Conservation (phyloP, 2,329 filamentous ascomycete species). For the Tolypocladium ovalisporum region DNA sequence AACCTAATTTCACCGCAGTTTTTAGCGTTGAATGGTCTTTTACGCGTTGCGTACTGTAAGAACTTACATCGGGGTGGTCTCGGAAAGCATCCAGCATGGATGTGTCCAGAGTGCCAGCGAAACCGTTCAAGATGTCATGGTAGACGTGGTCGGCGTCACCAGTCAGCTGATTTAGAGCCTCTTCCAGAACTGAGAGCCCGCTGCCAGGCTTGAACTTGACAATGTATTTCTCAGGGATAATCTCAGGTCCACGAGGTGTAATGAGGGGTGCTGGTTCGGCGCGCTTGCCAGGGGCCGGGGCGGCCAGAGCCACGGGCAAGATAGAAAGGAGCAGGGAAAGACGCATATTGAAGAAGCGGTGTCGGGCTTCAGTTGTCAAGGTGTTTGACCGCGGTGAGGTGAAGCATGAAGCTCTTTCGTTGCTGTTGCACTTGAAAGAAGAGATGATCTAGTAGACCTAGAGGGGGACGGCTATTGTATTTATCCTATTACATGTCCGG, state of each 20-base stretch:
- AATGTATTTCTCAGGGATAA: slow-evolving; percentile 17
- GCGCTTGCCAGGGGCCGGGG: slow-evolving; percentile 3
- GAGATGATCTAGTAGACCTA: background rate
- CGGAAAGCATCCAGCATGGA: slow-evolving; percentile 7
- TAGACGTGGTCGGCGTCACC: slow-evolving; percentile 12
- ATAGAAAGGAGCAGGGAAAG: slow-evolving; percentile 5
- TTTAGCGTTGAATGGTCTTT: background rate
- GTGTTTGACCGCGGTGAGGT: background rate
- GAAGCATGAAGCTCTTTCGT: background rate
- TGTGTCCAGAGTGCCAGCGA: slow-evolving; percentile 10
- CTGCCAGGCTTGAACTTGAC: slow-evolving; percentile 13
- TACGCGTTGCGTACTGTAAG: too few species aligned
- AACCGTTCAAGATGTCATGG: slow-evolving; percentile 12
- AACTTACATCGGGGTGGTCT: slow-evolving; percentile 12
- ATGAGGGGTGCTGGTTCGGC: slow-evolving; percentile 9
- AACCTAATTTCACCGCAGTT: slow-evolving; percentile 8
- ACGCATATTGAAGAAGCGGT: slow-evolving; percentile 4
- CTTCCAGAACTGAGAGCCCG: slow-evolving; percentile 3
- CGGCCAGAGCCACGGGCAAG: slow-evolving; percentile 7
- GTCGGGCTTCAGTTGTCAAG: background rate
- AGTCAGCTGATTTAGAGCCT: slow-evolving; percentile 7
- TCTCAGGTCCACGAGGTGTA: slow-evolving; percentile 2
- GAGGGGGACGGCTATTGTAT: background rate
- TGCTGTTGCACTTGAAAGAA: background rate
- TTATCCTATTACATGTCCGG: background rate